These are phyloP conservation scores for Phellopilus nigrolimitatus DNA, from an alignment of 1,284 basidiomycete species.

Conservation along the genomic window DNA sequence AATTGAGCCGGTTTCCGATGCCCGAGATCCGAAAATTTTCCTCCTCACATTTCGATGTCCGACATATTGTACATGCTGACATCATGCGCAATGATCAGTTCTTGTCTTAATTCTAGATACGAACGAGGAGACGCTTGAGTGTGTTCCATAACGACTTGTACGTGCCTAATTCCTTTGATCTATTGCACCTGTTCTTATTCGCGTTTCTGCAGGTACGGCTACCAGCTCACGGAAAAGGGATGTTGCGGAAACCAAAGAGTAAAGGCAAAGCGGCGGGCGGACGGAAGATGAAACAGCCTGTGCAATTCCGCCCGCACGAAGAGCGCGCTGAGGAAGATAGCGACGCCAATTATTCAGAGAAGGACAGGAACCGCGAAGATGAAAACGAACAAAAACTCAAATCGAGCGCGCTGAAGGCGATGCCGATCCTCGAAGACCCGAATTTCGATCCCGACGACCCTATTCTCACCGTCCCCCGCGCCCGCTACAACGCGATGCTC, in stretches of 20 bases:
- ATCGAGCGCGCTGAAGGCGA: neutral
- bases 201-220: conserved; percentile 57
- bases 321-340: conserved; percentile 31
- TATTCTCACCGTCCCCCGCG: conserved; percentile 60
- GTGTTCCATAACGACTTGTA: conserved; percentile 84
- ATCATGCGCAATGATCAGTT: too few relatives aligned
- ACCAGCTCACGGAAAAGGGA: conserved; percentile 75
- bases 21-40: too few relatives aligned
- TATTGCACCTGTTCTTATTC: conserved; percentile 21
- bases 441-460: conserved; percentile 70
- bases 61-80: too few relatives aligned
- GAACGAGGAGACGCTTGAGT: conserved; percentile 81
- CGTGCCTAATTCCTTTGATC: conserved; percentile 34
- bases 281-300: conserved; percentile 39
- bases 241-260: conserved; percentile 63
- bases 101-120: too few relatives aligned
- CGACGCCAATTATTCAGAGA: conserved; percentile 30
- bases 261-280: conserved; percentile 42
- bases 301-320: conserved; percentile 23
- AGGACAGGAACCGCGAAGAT: conserved; percentile 21
- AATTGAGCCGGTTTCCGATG: too few relatives aligned
- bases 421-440: conserved; percentile 19
- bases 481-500: conserved; percentile 91
- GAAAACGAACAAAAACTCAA: neutral
- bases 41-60: too few relatives aligned